These are phyloP conservation scores for Plasmodium cynomolgi DNA, from an alignment of 169 alveolate species.

Conservation along the genomic window DNA sequence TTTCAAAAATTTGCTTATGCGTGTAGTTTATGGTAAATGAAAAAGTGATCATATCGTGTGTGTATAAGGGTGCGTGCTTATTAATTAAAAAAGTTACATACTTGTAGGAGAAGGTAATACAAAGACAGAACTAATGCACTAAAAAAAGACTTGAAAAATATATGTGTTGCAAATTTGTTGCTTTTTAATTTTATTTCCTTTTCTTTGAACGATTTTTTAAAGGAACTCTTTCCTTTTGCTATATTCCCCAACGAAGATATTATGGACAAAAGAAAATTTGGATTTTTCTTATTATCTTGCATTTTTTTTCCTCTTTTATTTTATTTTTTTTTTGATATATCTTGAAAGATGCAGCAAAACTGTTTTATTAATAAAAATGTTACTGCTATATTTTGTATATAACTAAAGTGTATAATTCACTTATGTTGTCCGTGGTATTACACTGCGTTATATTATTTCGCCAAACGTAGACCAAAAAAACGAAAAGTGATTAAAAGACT, in stretches of 20 bases:
- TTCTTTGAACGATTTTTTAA: neutral
- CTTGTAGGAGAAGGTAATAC: constrained; percentile 20
- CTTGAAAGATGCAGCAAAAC: neutral
- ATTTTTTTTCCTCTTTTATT: neutral
- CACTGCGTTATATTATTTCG: neutral
- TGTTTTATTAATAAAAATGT: neutral
- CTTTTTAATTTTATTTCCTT: neutral
- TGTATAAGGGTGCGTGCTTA: neutral
- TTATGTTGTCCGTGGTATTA: neutral
- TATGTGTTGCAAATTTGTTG: neutral
- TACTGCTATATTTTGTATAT: neutral
- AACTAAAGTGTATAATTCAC: neutral
- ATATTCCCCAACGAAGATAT: constrained; percentile 1
- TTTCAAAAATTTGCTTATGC: neutral
- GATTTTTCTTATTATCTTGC: neutral
- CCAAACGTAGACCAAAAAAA: neutral
- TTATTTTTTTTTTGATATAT: neutral
- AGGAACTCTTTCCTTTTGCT: neutral
- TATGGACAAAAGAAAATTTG: neutral
- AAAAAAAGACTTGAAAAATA: constrained; percentile 10
- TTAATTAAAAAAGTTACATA: neutral
- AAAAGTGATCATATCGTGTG: neutral
- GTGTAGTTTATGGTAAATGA: neutral
- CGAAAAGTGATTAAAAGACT: neutral
- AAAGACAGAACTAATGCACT: constrained; percentile 20